These are phyloP conservation scores for Sistotremastrum niveocremeum DNA, from an alignment of 768 basidiomycete genomes.

Conservation along the genomic window DNA sequence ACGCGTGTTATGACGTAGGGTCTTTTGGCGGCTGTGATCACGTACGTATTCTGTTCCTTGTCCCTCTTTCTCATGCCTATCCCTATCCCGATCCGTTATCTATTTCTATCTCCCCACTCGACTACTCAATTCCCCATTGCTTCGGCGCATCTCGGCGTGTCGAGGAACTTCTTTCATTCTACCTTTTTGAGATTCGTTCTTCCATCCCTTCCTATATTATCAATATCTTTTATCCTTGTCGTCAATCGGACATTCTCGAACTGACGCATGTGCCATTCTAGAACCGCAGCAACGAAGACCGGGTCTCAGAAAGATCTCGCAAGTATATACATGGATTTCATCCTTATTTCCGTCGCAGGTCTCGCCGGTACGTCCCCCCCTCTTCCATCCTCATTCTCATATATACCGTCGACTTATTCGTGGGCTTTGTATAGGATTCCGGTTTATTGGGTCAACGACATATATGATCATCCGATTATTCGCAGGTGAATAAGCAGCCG, in stretches of 20 bases:
- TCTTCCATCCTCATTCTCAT: conserved; percentile 1
- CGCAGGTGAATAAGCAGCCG: conserved; percentile 57
- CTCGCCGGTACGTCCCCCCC: conserved; percentile 56
- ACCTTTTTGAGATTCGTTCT: no score
- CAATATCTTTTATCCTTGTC: no score
- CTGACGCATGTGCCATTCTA: conserved; percentile 6
- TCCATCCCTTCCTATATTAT: no score
- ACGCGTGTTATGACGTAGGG: conserved; percentile 25
- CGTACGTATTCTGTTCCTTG: conserved; percentile 29
- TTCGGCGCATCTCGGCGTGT: no score
- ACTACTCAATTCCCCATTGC: no score
- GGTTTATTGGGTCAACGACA: conserved; percentile 67
- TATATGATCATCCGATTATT: conserved; percentile 84
- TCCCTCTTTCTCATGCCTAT: not conserved
- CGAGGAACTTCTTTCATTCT: no score
- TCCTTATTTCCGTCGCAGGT: conserved; percentile 78
- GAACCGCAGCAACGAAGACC: conserved; percentile 38
- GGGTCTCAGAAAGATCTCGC: conserved; percentile 40
- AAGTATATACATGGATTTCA: conserved; percentile 78
- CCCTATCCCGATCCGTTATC: not conserved
- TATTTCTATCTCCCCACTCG: no score
- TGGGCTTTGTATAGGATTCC: conserved; percentile 39
- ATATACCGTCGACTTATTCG: not conserved
- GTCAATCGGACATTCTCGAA: not conserved
- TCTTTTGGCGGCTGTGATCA: conserved; percentile 60